Percentiles rank a stretch among this genome's conserved stretches.
Evolutionary conservation across 192 early-diverging fungal genomes (phyloP).

Genomic region (Coemansia sp.): DNA sequence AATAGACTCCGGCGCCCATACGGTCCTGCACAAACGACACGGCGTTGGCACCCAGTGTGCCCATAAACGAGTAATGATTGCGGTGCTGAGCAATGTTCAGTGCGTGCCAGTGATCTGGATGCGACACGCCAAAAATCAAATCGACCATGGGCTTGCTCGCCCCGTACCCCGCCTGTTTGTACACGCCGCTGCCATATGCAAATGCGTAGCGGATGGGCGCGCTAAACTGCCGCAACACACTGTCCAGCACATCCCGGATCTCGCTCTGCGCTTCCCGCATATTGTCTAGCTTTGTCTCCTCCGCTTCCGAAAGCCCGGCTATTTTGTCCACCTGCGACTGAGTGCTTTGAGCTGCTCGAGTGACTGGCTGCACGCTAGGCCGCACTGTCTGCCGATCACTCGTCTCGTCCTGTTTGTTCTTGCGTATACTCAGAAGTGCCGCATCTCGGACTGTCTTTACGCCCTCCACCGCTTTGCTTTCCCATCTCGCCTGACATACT

Average conservation of each 20-base stretch:
- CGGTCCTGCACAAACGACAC: constrained; percentile 78
- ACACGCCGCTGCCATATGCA: constrained; percentile 96
- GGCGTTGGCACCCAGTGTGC: constrained; percentile 67
- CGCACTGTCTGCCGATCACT: constrained; percentile 30
- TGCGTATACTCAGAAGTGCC: constrained; percentile 23
- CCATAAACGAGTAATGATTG: constrained; percentile 86
- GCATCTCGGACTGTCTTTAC: constrained; percentile 1
- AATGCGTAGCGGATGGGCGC: constrained; percentile 66
- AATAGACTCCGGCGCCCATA: constrained; percentile 91
- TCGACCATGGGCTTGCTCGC: constrained; percentile 82
- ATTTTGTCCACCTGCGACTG: constrained; percentile 10
- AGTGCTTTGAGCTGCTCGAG: neutral
- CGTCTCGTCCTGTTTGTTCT: constrained; percentile 5
- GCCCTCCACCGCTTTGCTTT: constrained; percentile 19
- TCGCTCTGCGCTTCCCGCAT: constrained; percentile 29
- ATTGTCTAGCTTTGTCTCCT: constrained; percentile 28
- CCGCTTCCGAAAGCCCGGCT: constrained; percentile 18
- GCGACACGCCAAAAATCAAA: constrained; percentile 91
- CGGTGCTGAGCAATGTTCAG: constrained; percentile 92
- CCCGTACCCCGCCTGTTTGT: constrained; percentile 81
- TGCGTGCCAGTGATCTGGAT: constrained; percentile 96
- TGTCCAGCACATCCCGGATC: constrained; percentile 19
- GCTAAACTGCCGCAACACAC: constrained; percentile 29
- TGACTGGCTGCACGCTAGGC: neutral
- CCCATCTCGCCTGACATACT: constrained; percentile 32